Base-by-base conservation (phyloP, 164 flowering plant genomes). In the Macadamia tetraphylla region DNA sequence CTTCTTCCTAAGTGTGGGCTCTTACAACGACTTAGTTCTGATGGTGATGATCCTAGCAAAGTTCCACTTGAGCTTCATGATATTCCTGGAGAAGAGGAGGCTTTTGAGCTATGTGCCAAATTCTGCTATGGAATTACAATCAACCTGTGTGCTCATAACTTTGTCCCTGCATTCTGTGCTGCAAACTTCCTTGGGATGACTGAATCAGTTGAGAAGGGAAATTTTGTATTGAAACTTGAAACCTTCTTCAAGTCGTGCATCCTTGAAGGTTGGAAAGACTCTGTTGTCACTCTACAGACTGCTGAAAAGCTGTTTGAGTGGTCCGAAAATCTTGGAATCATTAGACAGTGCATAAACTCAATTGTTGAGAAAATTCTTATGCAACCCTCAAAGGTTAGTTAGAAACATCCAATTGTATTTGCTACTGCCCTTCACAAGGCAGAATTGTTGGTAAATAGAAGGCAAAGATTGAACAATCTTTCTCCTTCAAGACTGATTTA, bases 191-290 rank as follows among this genome's bases (percentile, higher is more conserved):
- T 94, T 44, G 76, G 76, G 40, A 94, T 91, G 97, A 87, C 82
- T 14, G 98, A 94, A 68, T 71, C 85, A 0, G 74, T 81, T 6
- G 94, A 88, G 70, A 81, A 80, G 69, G 97, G 88, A 10, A 91
- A 91, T 64, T 82, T 94, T 13, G 66, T 85, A 4, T 60, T 49
- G 12, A 94, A 90, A 67, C 86, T 94, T 3, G 97, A 94, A 61
- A 67, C 86, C 49, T 94, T 94, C 83, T 87, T 90, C 79, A 71
- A 48, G 51, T 84, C 96, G 1, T 94, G 89, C 86, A 82, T 94
- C 72, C 89, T 94, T 13, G 82, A 86, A 72, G 94, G 93, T 12
- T 94, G 97, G 98, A 94, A 85, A 60, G 98, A 94, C 71, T 79
- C 93, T 15, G 75, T 94, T 58, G 71, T 78, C 46, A 68, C 95